A percentile compares a stretch with the other conserved stretches of the same genome.
Evolutionary conservation across 768 basidiomycete species (phyloP).

Genomic region (Lentinus tigrinus): DNA sequence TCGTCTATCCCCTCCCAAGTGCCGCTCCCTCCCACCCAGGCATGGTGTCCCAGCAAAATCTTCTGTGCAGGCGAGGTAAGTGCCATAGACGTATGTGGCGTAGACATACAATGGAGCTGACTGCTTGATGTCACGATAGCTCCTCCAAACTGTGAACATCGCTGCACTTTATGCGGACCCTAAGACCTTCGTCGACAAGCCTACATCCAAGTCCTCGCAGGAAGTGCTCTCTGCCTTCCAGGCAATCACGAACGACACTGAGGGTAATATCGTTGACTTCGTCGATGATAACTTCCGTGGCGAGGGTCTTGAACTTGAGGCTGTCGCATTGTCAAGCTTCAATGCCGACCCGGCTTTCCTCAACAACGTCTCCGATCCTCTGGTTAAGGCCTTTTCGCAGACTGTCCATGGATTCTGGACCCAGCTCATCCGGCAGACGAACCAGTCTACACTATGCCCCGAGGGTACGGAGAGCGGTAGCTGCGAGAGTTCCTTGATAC

Average conservation of each 20-base stretch:
- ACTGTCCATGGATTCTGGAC: constrained; percentile 89
- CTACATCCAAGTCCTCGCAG: constrained; percentile 66
- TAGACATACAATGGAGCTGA: background rate
- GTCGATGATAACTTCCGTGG: constrained; percentile 75
- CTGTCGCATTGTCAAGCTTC: constrained; percentile 61
- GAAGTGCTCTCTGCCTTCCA: constrained; percentile 70
- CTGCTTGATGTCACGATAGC: constrained; percentile 34
- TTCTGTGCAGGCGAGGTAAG: constrained; percentile 79
- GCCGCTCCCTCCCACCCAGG: constrained; percentile 63
- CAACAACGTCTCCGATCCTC: constrained; percentile 62
- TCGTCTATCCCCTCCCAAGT: constrained; percentile 63
- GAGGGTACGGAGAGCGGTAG: constrained; percentile 37
- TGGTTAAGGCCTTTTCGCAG: constrained; percentile 69
- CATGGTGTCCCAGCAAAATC: constrained; percentile 76
- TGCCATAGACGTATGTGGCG: constrained; percentile 7
- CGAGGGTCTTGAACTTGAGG: constrained; percentile 82
- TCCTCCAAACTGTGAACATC: constrained; percentile 84
- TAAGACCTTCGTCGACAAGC: constrained; percentile 90
- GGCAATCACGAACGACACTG: constrained; percentile 49
- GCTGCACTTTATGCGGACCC: constrained; percentile 74
- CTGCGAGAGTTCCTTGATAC: constrained; percentile 86
- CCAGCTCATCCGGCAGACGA: constrained; percentile 73
- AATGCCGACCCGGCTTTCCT: constrained; percentile 64
- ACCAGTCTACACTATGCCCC: constrained; percentile 63
- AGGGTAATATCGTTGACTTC: constrained; percentile 65